phyloP scores from a whole-genome alignment of 495 filamentous ascomycete species.

The Hyaloscypha hepaticicola region DNA sequence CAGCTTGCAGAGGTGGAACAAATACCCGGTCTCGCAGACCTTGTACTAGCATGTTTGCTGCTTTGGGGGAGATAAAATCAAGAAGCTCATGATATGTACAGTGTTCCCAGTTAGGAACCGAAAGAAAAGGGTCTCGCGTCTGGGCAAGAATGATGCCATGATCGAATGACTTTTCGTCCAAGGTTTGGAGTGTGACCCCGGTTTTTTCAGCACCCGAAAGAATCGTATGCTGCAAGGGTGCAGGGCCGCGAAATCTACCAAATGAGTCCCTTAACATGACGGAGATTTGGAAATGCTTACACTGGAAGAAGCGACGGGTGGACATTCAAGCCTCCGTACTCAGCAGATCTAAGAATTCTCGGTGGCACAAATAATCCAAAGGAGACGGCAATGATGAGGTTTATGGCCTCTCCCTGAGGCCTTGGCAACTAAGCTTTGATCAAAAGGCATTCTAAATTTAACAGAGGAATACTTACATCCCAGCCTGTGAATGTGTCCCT shows the following conservation, averaged over 20 bases:
- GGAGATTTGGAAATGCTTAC: conserved; percentile 43
- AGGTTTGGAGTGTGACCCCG: conserved; percentile 77
- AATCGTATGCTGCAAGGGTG: conserved; percentile 63
- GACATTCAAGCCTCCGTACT: conserved; percentile 88
- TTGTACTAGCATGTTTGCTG: conserved; percentile 61
- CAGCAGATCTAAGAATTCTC: conserved; percentile 62
- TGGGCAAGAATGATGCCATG: conserved; percentile 65
- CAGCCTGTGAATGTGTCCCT: conserved; percentile 80
- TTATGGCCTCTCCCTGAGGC: conserved; percentile 53
- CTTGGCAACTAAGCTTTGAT: conserved; percentile 51
- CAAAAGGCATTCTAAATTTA: conserved; percentile 4
- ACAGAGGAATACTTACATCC: conserved; percentile 50
- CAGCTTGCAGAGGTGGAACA: conserved; percentile 53
- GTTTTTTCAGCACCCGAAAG: conserved; percentile 50
- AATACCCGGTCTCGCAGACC: conserved; percentile 60
- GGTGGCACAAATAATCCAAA: conserved; percentile 89
- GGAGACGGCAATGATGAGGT: conserved; percentile 92
- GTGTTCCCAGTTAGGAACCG: conserved; percentile 38
- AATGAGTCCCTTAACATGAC: not conserved
- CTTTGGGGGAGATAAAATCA: conserved; percentile 45
- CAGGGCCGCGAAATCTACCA: conserved; percentile 61
- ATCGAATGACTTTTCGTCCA: conserved; percentile 75
- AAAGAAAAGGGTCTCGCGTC: conserved; percentile 52
- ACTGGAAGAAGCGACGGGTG: conserved; percentile 93
- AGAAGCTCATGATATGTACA: conserved; percentile 38